Evolutionary conservation across 352 stramenopile species (phyloP), one percentile per base, ranked within the genome.

Genomic region (Elongisporangium undulatum): DNA sequence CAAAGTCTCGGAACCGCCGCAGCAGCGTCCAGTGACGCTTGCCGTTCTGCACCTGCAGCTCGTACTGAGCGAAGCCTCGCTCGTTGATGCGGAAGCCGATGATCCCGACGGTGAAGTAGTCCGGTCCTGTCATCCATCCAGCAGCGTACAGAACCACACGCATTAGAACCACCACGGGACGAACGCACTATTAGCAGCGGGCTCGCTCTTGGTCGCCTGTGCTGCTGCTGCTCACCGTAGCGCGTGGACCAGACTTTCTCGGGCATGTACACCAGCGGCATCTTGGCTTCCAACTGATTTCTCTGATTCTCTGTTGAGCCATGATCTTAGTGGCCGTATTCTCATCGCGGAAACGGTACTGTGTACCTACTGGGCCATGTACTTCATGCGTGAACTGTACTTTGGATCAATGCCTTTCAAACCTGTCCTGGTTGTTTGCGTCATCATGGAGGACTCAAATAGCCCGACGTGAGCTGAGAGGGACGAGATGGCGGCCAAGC

Each of bases 261-360:
- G 1, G 78, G 78, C 12, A 92, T 69, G 59, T 90, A 92, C 53
- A 92, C 78, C 19, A 92, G 77, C 74, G 82, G 75, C 82, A 92
- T 92, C 6, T 16, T 55, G 23, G 19, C 21, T 58, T 56, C 9
- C 29, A 34, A 21, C 23, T 53, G 17, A 24, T 38, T 62, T 58
- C n/a, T 58, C 29, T 10, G 39, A 49, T 55, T 57, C 53, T 53
- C 34, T 19, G n/a, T n/a, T n/a, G n/a, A 51, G 21, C 5, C 20
- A 38, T 22, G 34, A 59, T 59, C 58, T 59, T 49, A 26, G 2
- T 41, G 29, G 29, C 29, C 29, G 29, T 41, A 41, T 41, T 41
- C 29, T 41, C 29, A 41, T 41, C 13, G 29, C 29, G 29, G 2
- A 1, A 4, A 41, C 29, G 8, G 29, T 41, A 41, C 29, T 41